Evolutionary conservation across 2,329 filamentous ascomycete species (phyloP).

Genomic region (Fusarium sp.): DNA sequence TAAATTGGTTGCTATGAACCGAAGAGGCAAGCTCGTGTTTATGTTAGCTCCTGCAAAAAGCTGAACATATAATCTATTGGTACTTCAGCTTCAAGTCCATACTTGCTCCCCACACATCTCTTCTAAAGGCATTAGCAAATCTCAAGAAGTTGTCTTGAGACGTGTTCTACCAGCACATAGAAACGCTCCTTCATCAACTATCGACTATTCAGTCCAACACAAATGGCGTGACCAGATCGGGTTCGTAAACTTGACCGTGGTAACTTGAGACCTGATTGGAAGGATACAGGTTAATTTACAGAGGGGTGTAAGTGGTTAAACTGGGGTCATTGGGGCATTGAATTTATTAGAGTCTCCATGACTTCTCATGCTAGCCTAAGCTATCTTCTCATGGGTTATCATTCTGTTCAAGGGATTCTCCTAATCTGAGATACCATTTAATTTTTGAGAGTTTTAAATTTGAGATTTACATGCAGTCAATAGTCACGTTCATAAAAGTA

Average conservation of each 20-base stretch:
- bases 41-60: background rate
- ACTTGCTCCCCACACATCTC: background rate
- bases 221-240: constrained; percentile 10
- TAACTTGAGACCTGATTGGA: constrained; percentile 16
- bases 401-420: background rate
- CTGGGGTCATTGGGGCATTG: background rate
- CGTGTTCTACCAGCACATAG: constrained; percentile 1
- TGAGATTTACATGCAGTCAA: background rate
- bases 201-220: background rate
- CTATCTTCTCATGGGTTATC: background rate
- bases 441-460: no score
- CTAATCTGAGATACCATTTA: background rate
- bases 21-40: background rate
- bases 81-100: background rate
- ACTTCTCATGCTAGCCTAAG: background rate
- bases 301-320: constrained; percentile 24
- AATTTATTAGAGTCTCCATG: constrained; percentile 4
- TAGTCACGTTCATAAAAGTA: background rate
- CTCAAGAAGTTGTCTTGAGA: background rate
- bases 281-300: background rate
- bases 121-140: background rate
- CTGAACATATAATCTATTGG: background rate
- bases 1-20: background rate
- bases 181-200: background rate
- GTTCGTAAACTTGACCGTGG: constrained; percentile 7